Percentiles rank a stretch among this genome's conserved stretches.
phyloP scores from a whole-genome alignment of 2,329 filamentous ascomycete genomes.

The Alternaria triticimaculans region DNA sequence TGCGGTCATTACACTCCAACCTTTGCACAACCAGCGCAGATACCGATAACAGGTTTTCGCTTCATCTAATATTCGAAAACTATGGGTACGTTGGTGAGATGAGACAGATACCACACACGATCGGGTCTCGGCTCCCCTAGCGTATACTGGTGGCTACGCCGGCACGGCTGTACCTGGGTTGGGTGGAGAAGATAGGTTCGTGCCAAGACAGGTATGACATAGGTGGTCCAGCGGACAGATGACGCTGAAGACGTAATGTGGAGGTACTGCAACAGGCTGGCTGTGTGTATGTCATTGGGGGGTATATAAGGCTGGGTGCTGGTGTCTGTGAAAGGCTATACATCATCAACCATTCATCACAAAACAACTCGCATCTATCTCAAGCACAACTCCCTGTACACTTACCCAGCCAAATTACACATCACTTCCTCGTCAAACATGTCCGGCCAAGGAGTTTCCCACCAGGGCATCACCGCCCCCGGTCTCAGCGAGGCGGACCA shows the following conservation, averaged over 20 bases:
- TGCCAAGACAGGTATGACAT: slow-evolving; percentile 7
- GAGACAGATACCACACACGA: background rate
- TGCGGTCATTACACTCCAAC: background rate
- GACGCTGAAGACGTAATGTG: slow-evolving; percentile 1
- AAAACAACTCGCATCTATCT: background rate
- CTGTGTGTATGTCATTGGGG: background rate
- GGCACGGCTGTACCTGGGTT: background rate
- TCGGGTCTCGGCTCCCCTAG: slow-evolving; percentile 2
- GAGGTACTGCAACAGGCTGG: background rate
- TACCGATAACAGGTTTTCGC: background rate
- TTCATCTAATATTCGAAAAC: background rate
- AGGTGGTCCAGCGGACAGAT: background rate
- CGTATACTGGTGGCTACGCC: background rate
- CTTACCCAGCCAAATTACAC: background rate
- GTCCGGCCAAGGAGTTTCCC: slow-evolving; percentile 9
- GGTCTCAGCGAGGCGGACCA: slow-evolving; percentile 26
- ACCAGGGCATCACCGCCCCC: slow-evolving; percentile 25
- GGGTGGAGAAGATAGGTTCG: background rate
- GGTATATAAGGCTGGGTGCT: background rate
- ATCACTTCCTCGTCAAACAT: background rate
- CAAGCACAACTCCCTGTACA: too few species aligned
- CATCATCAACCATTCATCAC: background rate
- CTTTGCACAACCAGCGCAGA: background rate
- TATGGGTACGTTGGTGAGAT: background rate
- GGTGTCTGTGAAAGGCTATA: background rate